These are phyloP conservation scores for Amanita subjunquillea DNA, from an alignment of 768 basidiomycete species.

Conservation along the genomic window DNA sequence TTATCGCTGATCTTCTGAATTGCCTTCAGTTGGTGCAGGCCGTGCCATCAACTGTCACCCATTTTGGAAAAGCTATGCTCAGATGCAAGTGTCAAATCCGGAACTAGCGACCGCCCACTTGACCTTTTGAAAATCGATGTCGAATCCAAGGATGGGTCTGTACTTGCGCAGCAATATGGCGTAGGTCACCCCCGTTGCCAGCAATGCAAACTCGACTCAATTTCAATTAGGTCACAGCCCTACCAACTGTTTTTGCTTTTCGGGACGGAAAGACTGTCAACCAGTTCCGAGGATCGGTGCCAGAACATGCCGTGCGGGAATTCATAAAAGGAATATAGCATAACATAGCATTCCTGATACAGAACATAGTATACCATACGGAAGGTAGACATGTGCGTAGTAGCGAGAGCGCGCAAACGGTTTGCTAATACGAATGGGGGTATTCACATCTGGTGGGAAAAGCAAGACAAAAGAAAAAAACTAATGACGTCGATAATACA, in stretches of 20 bases:
- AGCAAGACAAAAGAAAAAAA: neutral
- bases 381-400: neutral
- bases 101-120: slow-evolving; percentile 38
- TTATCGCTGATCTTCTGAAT: neutral
- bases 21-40: slow-evolving; percentile 60
- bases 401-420: slow-evolving; percentile 1
- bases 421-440: slow-evolving; percentile 8
- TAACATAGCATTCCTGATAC: neutral
- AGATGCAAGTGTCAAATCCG: slow-evolving; percentile 32
- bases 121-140: slow-evolving; percentile 70
- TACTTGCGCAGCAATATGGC: slow-evolving; percentile 39
- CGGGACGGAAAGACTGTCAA: slow-evolving; percentile 46
- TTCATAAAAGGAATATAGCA: slow-evolving; percentile 32
- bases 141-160: slow-evolving; percentile 40
- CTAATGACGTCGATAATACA: neutral
- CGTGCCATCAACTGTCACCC: slow-evolving; percentile 67
- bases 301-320: slow-evolving; percentile 29
- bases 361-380: too few species aligned
- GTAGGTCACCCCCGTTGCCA: slow-evolving; percentile 20
- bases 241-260: slow-evolving; percentile 80
- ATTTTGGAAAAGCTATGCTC: slow-evolving; percentile 49
- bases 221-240: slow-evolving; percentile 43
- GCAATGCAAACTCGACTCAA: neutral
- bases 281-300: slow-evolving; percentile 54
- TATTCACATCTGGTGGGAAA: slow-evolving; percentile 4